phyloP scores from a whole-genome alignment of 2,329 filamentous ascomycete species.

The Venturia oleaginea region DNA sequence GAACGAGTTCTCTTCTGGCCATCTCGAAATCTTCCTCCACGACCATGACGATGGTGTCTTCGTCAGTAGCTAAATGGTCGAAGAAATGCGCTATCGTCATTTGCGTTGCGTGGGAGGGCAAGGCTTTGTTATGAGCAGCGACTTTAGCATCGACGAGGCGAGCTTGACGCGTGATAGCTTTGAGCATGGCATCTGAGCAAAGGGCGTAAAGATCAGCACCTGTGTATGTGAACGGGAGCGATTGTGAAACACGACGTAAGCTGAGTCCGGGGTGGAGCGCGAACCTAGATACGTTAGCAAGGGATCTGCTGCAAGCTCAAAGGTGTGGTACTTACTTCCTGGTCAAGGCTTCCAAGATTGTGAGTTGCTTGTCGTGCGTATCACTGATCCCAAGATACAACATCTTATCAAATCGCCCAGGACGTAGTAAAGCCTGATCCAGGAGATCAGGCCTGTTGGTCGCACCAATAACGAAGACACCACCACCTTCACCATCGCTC shows the following conservation, averaged over 20 bases:
- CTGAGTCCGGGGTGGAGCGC: constrained; percentile 72
- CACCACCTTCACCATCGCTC: constrained; percentile 78
- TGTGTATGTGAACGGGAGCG: constrained; percentile 89
- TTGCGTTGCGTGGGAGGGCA: constrained; percentile 20
- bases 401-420: constrained; percentile 96
- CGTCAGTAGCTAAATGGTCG: constrained; percentile 75
- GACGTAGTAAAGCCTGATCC: constrained; percentile 79
- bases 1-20: constrained; percentile 79
- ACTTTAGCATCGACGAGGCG: constrained; percentile 77
- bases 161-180: constrained; percentile 89
- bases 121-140: constrained; percentile 49
- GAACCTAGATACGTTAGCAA: constrained; percentile 49
- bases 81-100: constrained; percentile 92
- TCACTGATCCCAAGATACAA: constrained; percentile 93
- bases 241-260: constrained; percentile 61
- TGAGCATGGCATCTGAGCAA: constrained; percentile 97
- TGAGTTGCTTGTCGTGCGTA: constrained; percentile 92
- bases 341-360: constrained; percentile 86
- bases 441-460: constrained; percentile 91
- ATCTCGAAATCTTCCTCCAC: constrained; percentile 78
- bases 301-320: not conserved
- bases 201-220: constrained; percentile 95
- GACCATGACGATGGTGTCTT: constrained; percentile 81
- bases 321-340: constrained; percentile 61
- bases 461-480: constrained; percentile 93